phyloP scores from a whole-genome alignment of 371 early-diverging fungal species.

The Rhizopus arrhizus region DNA sequence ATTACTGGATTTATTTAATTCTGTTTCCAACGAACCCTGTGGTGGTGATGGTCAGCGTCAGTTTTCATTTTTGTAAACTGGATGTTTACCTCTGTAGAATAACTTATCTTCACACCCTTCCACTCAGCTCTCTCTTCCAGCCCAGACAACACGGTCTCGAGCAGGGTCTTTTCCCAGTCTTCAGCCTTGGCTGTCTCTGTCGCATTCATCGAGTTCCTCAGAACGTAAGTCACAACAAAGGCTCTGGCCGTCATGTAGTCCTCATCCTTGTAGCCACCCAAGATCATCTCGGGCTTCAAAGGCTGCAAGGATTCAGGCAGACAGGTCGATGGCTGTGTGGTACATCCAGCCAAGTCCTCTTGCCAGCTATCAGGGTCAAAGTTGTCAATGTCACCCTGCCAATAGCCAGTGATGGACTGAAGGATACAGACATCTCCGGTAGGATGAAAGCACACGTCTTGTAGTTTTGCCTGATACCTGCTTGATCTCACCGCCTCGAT shows the following conservation, averaged over 20 bases:
- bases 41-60: neutral
- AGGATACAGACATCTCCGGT: constrained; percentile 68
- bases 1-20: constrained; percentile 69
- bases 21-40: constrained; percentile 66
- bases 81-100: constrained; percentile 66
- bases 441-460: constrained; percentile 75
- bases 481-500: constrained; percentile 52
- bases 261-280: constrained; percentile 63
- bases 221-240: constrained; percentile 68
- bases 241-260: constrained; percentile 56
- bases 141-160: constrained; percentile 44
- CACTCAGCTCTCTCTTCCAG: constrained; percentile 50
- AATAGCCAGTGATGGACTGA: constrained; percentile 77
- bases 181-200: constrained; percentile 45
- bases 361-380: constrained; percentile 58
- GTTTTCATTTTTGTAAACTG: neutral
- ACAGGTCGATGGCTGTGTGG: constrained; percentile 60
- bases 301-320: constrained; percentile 71
- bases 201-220: constrained; percentile 61
- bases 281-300: constrained; percentile 67
- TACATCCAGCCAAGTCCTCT: constrained; percentile 50
- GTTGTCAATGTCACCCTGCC: constrained; percentile 58
- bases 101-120: constrained; percentile 61
- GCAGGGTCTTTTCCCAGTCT: constrained; percentile 65
- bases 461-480: constrained; percentile 36